A percentile compares a stretch with the other conserved stretches of the same genome.
Evolutionary conservation across 352 stramenopile species (phyloP).

Genomic region (Phytophthora sp.): DNA sequence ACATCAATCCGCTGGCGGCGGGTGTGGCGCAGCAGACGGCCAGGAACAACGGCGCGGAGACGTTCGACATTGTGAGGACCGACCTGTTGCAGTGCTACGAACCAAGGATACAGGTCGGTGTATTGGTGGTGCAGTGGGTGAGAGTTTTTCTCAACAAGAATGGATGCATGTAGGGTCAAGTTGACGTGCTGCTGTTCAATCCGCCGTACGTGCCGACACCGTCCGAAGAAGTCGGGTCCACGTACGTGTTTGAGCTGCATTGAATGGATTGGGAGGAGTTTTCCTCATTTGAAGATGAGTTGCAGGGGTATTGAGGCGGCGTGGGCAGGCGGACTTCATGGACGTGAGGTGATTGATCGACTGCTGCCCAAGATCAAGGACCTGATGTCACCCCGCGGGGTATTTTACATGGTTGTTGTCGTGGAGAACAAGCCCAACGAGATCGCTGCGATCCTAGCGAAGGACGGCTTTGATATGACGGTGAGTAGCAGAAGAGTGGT

Average conservation of each 20-base stretch:
- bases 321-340: conserved; percentile 95
- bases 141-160: not conserved
- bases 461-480: conserved; percentile 72
- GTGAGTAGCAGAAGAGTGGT: too few species aligned
- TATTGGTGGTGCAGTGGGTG: not conserved
- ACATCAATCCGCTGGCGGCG: conserved; percentile 93
- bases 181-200: conserved; percentile 98
- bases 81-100: conserved; percentile 83
- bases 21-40: conserved; percentile 85
- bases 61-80: conserved; percentile 84
- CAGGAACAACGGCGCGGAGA: conserved; percentile 74
- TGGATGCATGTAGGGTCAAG: conserved; percentile 35
- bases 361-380: conserved; percentile 92
- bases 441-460: conserved; percentile 80
- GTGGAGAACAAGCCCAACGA: conserved; percentile 97
- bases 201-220: conserved; percentile 98
- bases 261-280: not conserved
- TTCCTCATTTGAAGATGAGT: not conserved
- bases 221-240: conserved; percentile 93
- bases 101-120: conserved; percentile 50
- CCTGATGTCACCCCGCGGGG: conserved; percentile 80
- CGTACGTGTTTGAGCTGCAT: conserved; percentile 44
- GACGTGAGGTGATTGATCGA: conserved; percentile 95
- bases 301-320: conserved; percentile 94
- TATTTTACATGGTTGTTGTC: conserved; percentile 98